phyloP scores from a whole-genome alignment of 2,329 filamentous ascomycete species.

The Fusarium protoensiforme region DNA sequence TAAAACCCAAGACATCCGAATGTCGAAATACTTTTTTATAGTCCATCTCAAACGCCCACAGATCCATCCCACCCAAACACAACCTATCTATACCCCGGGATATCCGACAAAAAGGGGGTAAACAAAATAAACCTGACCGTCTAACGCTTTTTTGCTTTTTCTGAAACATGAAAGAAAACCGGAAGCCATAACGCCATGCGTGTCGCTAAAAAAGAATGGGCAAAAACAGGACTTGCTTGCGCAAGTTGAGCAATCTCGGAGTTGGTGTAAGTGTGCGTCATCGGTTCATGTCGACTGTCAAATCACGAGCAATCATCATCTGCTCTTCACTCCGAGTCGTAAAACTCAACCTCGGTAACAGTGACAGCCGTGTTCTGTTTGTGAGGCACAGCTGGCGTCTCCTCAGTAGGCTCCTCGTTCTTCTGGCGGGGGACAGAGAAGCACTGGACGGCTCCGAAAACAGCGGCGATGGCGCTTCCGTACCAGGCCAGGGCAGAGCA shows the following conservation, averaged over 20 bases:
- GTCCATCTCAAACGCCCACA: constrained; percentile 15
- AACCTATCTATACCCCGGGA: constrained; percentile 1
- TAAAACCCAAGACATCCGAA: not conserved
- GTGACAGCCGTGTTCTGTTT: constrained; percentile 29
- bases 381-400: constrained; percentile 36
- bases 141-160: not conserved
- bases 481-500: constrained; percentile 74
- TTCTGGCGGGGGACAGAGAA: constrained; percentile 60
- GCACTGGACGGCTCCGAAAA: constrained; percentile 69
- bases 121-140: not conserved
- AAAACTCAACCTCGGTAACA: constrained; percentile 47
- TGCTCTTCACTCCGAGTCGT: constrained; percentile 35
- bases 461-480: constrained; percentile 66
- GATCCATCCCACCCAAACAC: not conserved
- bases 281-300: not conserved
- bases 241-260: not conserved
- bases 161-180: not conserved
- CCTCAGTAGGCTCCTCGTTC: constrained; percentile 44
- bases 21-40: not conserved
- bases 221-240: constrained; percentile 3
- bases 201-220: not conserved
- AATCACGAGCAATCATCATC: not conserved
- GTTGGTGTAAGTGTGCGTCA: not conserved
- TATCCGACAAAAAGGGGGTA: constrained; percentile 16
- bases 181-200: constrained; percentile 20